Conservation (phyloP, 202 grass and related monocot species). For the Carex arenaria region DNA sequence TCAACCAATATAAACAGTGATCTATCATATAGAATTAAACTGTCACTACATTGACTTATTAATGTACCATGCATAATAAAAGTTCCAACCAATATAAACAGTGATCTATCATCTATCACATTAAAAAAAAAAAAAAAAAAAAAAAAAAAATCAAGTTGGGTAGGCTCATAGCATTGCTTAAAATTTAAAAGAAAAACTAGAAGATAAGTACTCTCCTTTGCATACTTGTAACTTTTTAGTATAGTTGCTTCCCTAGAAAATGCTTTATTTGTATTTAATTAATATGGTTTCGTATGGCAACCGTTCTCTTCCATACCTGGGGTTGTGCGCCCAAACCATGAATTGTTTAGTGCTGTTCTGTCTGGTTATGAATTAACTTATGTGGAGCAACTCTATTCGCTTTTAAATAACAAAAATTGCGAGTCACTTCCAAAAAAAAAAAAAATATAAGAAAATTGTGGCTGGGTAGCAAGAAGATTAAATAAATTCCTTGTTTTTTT, state of each 20-base stretch:
- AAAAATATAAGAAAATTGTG: not conserved
- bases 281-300: constrained; percentile 18
- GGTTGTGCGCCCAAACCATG: not conserved
- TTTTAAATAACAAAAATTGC: not conserved
- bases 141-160: too few species aligned
- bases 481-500: not conserved
- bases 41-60: not conserved
- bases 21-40: not conserved
- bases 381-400: not conserved
- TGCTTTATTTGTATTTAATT: not conserved
- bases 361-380: constrained; percentile 7
- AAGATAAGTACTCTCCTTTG: not conserved
- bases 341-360: constrained; percentile 16
- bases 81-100: not conserved
- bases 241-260: not conserved
- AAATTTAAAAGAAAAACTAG: not conserved
- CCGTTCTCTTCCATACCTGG: not conserved
- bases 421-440: not conserved
- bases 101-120: not conserved
- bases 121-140: not conserved
- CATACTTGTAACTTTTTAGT: constrained; percentile 8
- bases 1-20: not conserved
- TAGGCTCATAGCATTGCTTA: not conserved
- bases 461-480: not conserved
- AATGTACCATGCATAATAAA: not conserved